Evolutionary conservation across 2,329 filamentous ascomycete genomes (phyloP).

Genomic region (Trichoderma arundinaceum): DNA sequence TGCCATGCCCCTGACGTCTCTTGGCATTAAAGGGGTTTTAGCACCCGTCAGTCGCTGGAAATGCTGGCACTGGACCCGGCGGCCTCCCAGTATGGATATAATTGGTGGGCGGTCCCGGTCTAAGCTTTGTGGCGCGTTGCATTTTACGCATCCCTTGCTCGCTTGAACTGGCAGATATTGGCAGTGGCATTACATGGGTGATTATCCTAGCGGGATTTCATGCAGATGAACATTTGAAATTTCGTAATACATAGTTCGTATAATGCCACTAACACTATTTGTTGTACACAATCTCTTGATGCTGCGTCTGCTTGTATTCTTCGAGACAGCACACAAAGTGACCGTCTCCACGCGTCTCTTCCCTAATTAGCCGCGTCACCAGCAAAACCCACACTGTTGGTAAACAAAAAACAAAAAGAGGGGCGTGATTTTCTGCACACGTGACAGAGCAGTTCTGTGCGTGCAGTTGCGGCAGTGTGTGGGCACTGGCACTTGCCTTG

Average conservation of each 20-base stretch:
- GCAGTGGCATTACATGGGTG: not conserved
- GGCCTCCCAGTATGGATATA: conserved; percentile 21
- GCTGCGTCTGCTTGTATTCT: not conserved
- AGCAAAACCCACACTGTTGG: not conserved
- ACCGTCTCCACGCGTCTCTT: conserved; percentile 6
- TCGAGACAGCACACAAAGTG: not conserved
- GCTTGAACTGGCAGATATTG: not conserved
- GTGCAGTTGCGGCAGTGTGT: conserved; percentile 12
- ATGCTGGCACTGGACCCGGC: conserved; percentile 19
- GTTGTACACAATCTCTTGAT: not conserved
- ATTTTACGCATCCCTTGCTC: conserved; percentile 22
- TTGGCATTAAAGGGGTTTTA: conserved; percentile 21
- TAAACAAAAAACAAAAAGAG: conserved; percentile 16
- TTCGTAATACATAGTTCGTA: too few relatives aligned
- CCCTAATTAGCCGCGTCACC: conserved; percentile 6
- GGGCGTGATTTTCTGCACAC: conserved; percentile 7
- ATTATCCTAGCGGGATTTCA: not conserved
- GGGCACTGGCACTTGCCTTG: conserved; percentile 21
- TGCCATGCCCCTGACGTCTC: conserved; percentile 22
- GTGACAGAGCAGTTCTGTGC: conserved; percentile 3
- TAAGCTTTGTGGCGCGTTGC: conserved; percentile 29
- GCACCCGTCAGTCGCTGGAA: conserved; percentile 17
- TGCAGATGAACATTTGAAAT: too few relatives aligned
- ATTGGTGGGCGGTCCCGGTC: conserved; percentile 18
- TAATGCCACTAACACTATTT: not conserved